Base-by-base conservation (phyloP, 23 red algal genomes). In the Pyropia yezoensis region DNA sequence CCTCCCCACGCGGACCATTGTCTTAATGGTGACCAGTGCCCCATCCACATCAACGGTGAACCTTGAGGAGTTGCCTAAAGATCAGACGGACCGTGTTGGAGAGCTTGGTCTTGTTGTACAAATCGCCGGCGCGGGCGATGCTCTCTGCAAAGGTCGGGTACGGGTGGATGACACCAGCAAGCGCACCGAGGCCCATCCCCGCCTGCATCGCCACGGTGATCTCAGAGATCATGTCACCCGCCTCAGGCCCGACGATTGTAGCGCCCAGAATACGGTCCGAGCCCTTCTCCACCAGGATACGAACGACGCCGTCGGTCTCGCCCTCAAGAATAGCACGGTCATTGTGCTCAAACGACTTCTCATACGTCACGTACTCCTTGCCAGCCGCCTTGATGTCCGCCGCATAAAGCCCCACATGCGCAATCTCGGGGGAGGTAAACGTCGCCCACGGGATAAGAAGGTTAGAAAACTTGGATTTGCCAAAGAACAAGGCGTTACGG, bases 401-500 rank as follows among this genome's bases (percentile, higher is more conserved):
- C 3, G 18, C 25, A 11, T 18, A 32, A 11, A 34, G 18, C 22
- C 67, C 67, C 50, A 71, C 67, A 13, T 18, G n/a, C 21, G 67
- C 67, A 18, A 71, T 26, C 50, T 71, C 67, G 27, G 67, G 67
- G 7, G 22, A 25, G 22, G 67, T 71, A 14, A 52, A 71, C 5
- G 47, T 54, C 24, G 24, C 22, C 18, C 45, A 54, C 3, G 67
- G 67, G 7, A 71, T 71, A 15, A 71, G 22, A 9, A 71, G 67
- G 18, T 18, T 22, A 4, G 28, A 52, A 6, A 54, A 21, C 50
- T 52, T 71, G 6, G 18, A 24, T 5, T 27, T 53, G 45, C 67
- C 67, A 33, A 71, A 71, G 50, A 71, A 71, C 5, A 71, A 15
- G 23, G 67, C 50, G 26, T 71, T 71, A 9, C 67, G 33, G 67